phyloP scores from a whole-genome alignment of 768 basidiomycete species.

The Terana coerulea region DNA sequence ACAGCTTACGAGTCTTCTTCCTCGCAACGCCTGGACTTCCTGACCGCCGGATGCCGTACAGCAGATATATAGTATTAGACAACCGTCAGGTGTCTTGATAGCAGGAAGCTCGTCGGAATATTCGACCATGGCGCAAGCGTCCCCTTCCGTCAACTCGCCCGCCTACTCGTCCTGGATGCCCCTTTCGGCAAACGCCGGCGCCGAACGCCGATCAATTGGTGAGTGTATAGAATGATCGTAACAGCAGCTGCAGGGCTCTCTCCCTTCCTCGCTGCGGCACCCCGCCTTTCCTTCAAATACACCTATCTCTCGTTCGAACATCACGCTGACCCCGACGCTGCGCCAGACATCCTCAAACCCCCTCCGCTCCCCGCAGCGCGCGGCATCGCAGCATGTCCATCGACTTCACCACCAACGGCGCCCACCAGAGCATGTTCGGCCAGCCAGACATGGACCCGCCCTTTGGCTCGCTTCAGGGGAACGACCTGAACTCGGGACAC shows the following conservation, averaged over 20 bases:
- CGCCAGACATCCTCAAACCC: slow-evolving; percentile 43
- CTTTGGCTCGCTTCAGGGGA: slow-evolving; percentile 44
- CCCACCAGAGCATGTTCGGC: slow-evolving; percentile 47
- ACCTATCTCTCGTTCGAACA: slow-evolving; percentile 10
- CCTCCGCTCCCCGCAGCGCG: slow-evolving; percentile 25
- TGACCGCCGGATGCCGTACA: not conserved
- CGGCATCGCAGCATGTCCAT: slow-evolving; percentile 47
- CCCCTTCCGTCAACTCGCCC: slow-evolving; percentile 7
- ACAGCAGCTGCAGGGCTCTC: slow-evolving; percentile 3
- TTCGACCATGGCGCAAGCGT: slow-evolving; percentile 34
- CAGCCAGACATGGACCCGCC: slow-evolving; percentile 56
- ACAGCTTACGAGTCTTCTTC: not conserved
- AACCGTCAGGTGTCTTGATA: slow-evolving; percentile 7
- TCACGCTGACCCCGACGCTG: slow-evolving; percentile 12
- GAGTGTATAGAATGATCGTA: slow-evolving; percentile 21
- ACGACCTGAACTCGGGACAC: slow-evolving; percentile 33
- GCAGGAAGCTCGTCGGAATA: slow-evolving; percentile 7
- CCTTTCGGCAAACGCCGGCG: slow-evolving; percentile 44
- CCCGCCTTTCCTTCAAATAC: slow-evolving; percentile 10
- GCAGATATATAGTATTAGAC: too few species aligned
- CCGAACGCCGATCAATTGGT: slow-evolving; percentile 50
- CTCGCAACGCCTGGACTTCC: not conserved
- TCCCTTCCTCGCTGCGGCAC: slow-evolving; percentile 11
- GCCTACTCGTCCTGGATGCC: slow-evolving; percentile 29
- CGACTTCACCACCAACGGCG: slow-evolving; percentile 42